Percentiles rank a stretch among this genome's conserved stretches.
Conservation (phyloP, 2,329 filamentous ascomycete genomes). For the Ophiostoma tasmaniense region DNA sequence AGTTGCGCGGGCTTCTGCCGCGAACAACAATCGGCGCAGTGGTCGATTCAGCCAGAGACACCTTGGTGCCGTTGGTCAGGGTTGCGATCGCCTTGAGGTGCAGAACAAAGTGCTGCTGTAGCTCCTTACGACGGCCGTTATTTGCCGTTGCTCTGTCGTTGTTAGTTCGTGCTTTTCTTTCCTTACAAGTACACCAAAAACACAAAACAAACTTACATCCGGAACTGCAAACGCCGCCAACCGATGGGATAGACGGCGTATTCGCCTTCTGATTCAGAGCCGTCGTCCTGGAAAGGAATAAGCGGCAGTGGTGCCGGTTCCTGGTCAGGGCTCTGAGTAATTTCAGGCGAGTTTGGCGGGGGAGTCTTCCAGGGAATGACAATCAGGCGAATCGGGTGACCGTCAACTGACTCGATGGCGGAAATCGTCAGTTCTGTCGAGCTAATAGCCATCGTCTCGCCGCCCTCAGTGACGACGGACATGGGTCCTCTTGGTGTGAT, state of each 20-base stretch:
- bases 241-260: slow-evolving; percentile 87
- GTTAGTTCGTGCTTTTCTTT: neutral
- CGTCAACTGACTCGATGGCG: slow-evolving; percentile 89
- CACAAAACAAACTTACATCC: slow-evolving; percentile 49
- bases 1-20: slow-evolving; percentile 86
- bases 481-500: slow-evolving; percentile 70
- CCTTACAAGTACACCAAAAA: no score
- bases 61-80: slow-evolving; percentile 71
- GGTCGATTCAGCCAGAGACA: slow-evolving; percentile 71
- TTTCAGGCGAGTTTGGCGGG: slow-evolving; percentile 64
- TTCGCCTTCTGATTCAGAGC: slow-evolving; percentile 57
- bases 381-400: slow-evolving; percentile 84
- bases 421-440: slow-evolving; percentile 82
- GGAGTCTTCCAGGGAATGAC: slow-evolving; percentile 98
- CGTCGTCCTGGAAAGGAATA: slow-evolving; percentile 56
- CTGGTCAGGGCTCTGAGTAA: slow-evolving; percentile 60
- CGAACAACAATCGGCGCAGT: slow-evolving; percentile 91
- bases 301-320: slow-evolving; percentile 78
- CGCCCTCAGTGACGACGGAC: slow-evolving; percentile 74
- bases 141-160: slow-evolving; percentile 73
- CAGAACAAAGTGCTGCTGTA: slow-evolving; percentile 92
- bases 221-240: slow-evolving; percentile 88
- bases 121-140: slow-evolving; percentile 86
- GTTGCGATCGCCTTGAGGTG: slow-evolving; percentile 80
- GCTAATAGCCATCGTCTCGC: slow-evolving; percentile 73